Conservation (phyloP, 202 grass and related monocot species). For the Setaria viridis region DNA sequence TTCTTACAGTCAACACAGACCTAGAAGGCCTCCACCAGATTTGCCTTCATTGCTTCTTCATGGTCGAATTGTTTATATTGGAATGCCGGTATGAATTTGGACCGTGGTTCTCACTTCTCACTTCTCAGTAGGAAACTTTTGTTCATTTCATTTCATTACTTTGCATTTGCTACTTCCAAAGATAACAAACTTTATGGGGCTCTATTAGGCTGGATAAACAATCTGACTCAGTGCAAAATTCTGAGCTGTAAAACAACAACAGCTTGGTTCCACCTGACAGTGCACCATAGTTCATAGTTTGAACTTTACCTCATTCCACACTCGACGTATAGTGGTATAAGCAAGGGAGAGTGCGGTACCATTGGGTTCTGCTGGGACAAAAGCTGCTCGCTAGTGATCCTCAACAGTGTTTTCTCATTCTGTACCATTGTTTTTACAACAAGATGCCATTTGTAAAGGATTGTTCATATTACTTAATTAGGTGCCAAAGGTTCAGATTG, state of each 20-base stretch:
- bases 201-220: background rate
- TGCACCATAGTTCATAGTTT: background rate
- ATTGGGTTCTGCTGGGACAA: background rate
- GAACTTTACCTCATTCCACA: background rate
- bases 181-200: background rate
- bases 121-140: background rate
- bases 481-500: background rate
- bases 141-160: background rate
- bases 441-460: background rate
- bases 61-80: slow-evolving; percentile 76
- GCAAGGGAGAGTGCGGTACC: background rate
- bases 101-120: slow-evolving; percentile 13
- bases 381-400: background rate
- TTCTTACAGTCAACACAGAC: slow-evolving; percentile 82
- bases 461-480: slow-evolving; percentile 23
- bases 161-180: background rate
- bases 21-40: slow-evolving; percentile 78
- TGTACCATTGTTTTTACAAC: background rate
- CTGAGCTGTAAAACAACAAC: background rate
- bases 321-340: no score
- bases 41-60: slow-evolving; percentile 83
- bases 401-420: background rate
- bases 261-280: background rate
- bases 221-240: background rate
- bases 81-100: slow-evolving; percentile 82